Conservation (phyloP, 768 basidiomycete genomes). For the Lactifluus echinatus region DNA sequence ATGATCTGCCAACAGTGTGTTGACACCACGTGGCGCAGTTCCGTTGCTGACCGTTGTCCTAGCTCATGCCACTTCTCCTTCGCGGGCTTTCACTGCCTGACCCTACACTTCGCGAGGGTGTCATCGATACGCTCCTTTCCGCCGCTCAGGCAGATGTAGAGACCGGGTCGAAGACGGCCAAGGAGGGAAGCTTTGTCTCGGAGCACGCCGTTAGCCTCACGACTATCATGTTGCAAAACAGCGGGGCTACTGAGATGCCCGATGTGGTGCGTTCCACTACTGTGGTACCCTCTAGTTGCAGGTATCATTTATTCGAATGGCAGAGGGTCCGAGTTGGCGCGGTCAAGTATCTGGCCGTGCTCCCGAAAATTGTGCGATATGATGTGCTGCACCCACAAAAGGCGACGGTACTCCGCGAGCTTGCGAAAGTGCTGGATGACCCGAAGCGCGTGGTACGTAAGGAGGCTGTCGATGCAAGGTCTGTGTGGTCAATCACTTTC, state of each 20-base stretch:
- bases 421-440: conserved; percentile 78
- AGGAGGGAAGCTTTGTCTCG: conserved; percentile 37
- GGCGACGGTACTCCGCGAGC: conserved; percentile 56
- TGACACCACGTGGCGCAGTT: background rate
- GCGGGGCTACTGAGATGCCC: conserved; percentile 40
- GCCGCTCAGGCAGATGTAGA: conserved; percentile 53
- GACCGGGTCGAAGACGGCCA: conserved; percentile 26
- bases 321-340: conserved; percentile 74
- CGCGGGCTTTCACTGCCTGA: conserved; percentile 77
- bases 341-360: conserved; percentile 58
- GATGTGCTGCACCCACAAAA: conserved; percentile 79
- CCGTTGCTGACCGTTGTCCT: background rate
- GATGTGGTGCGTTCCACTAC: conserved; percentile 38
- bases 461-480: conserved; percentile 81
- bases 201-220: conserved; percentile 68
- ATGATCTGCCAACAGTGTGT: conserved; percentile 56
- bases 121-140: conserved; percentile 70
- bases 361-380: conserved; percentile 75
- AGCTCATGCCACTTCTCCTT: conserved; percentile 87
- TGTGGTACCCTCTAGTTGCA: background rate
- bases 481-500: background rate
- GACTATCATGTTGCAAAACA: conserved; percentile 60
- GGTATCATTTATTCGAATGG: background rate
- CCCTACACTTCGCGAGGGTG: conserved; percentile 61
- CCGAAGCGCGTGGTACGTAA: conserved; percentile 76